A percentile compares a stretch with the other conserved stretches of the same genome.
Evolutionary conservation across 2,329 filamentous ascomycete genomes (phyloP).

Genomic region (Talaromyces sp.): DNA sequence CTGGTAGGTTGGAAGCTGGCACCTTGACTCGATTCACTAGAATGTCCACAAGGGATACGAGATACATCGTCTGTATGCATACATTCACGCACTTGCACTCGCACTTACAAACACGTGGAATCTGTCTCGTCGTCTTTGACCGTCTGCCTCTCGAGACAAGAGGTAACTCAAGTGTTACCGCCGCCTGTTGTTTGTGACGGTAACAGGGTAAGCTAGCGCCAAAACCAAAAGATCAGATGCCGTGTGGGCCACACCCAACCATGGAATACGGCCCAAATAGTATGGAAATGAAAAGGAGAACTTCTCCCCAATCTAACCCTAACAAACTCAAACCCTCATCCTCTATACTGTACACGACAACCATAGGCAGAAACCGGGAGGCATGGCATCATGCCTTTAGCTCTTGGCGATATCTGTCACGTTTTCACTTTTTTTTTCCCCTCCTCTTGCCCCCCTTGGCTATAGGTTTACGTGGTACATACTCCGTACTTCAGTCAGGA

Average conservation of each 20-base stretch:
- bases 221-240: constrained; percentile 11
- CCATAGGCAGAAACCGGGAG: not conserved
- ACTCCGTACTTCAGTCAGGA: too few relatives aligned
- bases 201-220: constrained; percentile 9
- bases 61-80: not conserved
- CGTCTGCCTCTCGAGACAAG: not conserved
- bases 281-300: constrained; percentile 5
- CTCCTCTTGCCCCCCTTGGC: not conserved
- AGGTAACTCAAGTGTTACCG: not conserved
- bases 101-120: constrained; percentile 9
- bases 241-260: constrained; percentile 10
- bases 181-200: constrained; percentile 4
- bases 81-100: too few relatives aligned
- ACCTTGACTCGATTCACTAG: not conserved
- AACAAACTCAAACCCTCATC: not conserved
- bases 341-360: not conserved
- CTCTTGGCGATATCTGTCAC: not conserved
- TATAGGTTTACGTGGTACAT: not conserved
- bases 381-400: constrained; percentile 6
- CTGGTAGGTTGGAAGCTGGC: too few relatives aligned
- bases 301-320: not conserved
- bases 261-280: not conserved
- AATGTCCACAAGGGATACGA: not conserved
- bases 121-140: not conserved
- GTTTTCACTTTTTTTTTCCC: not conserved